phyloP scores from a whole-genome alignment of 148 eudicot genomes.

The Salicornia ramosissima region DNA sequence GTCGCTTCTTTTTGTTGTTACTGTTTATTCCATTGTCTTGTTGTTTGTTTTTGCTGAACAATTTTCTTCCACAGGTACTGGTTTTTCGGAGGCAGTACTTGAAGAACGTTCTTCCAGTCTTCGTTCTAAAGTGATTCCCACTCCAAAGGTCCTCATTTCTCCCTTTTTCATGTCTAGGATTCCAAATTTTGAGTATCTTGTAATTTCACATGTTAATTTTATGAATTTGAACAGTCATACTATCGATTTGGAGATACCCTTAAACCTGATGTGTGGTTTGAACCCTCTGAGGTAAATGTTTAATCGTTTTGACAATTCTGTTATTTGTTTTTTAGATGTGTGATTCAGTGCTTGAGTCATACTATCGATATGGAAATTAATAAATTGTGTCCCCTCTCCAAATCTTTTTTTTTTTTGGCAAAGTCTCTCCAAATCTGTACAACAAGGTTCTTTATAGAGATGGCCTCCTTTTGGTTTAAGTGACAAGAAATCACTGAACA shows the following conservation, averaged over 20 bases:
- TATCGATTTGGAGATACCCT: constrained; percentile 64
- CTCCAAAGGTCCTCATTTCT: constrained; percentile 57
- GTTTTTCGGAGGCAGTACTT: constrained; percentile 72
- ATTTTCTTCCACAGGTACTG: constrained; percentile 57
- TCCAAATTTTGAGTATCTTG: neutral
- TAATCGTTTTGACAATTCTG: neutral
- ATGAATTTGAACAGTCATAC: constrained; percentile 53
- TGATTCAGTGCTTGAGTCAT: too few species aligned
- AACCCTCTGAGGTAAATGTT: constrained; percentile 69
- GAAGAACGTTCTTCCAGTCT: constrained; percentile 86
- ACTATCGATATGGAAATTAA: too few species aligned
- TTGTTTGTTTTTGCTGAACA: constrained; percentile 27
- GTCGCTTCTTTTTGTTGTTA: constrained; percentile 2
- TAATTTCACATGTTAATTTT: constrained; percentile 14
- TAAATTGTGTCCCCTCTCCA: too few species aligned
- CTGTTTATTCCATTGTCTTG: constrained; percentile 7
- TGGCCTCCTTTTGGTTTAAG: neutral
- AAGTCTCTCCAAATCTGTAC: too few species aligned
- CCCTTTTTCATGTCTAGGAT: neutral
- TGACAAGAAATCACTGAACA: neutral
- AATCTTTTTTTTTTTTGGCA: too few species aligned
- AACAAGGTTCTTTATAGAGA: neutral
- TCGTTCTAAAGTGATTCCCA: constrained; percentile 70
- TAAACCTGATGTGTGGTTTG: constrained; percentile 96
- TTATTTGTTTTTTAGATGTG: neutral